phyloP scores from a whole-genome alignment of 139 green algal genomes.

The Picochlorum sp. region DNA sequence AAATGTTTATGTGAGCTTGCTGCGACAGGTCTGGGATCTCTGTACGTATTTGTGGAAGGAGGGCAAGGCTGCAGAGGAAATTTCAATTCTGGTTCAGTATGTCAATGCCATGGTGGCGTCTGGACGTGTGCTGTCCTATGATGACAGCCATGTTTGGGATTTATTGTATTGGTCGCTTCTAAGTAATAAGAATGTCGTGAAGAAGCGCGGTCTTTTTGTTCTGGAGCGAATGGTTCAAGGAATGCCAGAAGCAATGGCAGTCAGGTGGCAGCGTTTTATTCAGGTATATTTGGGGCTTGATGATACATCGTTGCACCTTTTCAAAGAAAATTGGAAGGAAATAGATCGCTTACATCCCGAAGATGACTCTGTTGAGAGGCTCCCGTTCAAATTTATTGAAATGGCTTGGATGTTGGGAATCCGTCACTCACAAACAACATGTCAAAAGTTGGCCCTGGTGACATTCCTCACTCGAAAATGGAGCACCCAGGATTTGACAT shows the following conservation, averaged over 20 bases:
- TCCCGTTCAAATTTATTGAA: constrained; percentile 9
- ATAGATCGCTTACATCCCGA: constrained; percentile 18
- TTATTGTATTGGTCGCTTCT: constrained; percentile 8
- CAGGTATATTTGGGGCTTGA: constrained; percentile 21
- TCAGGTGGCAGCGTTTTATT: constrained; percentile 9
- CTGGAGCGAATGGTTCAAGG: constrained; percentile 4
- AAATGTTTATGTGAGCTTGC: too few species aligned
- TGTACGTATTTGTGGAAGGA: background rate
- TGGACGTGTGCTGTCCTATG: background rate
- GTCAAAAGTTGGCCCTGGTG: background rate
- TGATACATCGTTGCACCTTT: constrained; percentile 20
- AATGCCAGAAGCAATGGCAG: background rate
- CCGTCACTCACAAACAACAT: background rate
- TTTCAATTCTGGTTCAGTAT: background rate
- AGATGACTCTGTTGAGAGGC: background rate
- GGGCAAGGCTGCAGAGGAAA: background rate
- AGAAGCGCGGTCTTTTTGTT: constrained; percentile 22
- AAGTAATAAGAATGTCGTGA: background rate
- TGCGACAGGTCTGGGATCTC: too few species aligned
- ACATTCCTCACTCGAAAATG: background rate
- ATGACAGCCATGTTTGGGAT: constrained; percentile 1
- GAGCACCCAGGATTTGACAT: background rate
- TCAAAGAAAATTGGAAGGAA: constrained; percentile 8
- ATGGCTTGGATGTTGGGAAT: constrained; percentile 13
- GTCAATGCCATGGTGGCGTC: background rate